Conservation (phyloP, 2,329 filamentous ascomycete genomes). For the Neonectria faginata region DNA sequence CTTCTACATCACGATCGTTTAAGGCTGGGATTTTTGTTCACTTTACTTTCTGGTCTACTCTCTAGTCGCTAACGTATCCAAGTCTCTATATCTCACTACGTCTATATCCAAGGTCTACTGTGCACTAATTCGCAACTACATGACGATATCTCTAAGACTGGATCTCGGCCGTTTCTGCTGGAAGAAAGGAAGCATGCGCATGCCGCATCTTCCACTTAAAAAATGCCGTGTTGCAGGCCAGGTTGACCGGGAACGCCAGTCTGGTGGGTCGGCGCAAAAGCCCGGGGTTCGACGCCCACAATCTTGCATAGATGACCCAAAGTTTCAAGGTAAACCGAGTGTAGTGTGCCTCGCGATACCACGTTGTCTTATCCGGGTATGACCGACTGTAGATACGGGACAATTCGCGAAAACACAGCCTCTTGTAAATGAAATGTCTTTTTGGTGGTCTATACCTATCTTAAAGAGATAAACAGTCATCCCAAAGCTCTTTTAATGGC, state of each 20-base stretch:
- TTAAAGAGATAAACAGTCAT: background rate
- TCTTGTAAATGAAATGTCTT: background rate
- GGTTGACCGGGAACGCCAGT: background rate
- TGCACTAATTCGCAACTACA: no score
- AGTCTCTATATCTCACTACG: no score
- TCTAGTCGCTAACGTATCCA: background rate
- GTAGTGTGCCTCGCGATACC: slow-evolving; percentile 19
- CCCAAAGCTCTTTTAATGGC: background rate
- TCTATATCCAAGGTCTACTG: no score
- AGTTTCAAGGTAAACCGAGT: slow-evolving; percentile 18
- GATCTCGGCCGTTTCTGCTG: background rate
- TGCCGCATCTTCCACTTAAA: background rate
- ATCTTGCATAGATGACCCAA: background rate
- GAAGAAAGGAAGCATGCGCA: background rate
- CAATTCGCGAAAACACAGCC: slow-evolving; percentile 7
- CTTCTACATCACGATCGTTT: background rate
- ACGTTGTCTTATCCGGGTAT: slow-evolving; percentile 27
- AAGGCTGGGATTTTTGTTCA: no score
- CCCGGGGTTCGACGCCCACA: background rate
- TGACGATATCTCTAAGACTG: background rate
- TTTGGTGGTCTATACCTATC: background rate
- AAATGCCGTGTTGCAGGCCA: background rate
- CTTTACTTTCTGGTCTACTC: background rate
- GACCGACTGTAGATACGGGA: slow-evolving; percentile 19
- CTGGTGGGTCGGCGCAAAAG: background rate